Base-by-base conservation (phyloP, 768 basidiomycete species). In the Serendipita indica region DNA sequence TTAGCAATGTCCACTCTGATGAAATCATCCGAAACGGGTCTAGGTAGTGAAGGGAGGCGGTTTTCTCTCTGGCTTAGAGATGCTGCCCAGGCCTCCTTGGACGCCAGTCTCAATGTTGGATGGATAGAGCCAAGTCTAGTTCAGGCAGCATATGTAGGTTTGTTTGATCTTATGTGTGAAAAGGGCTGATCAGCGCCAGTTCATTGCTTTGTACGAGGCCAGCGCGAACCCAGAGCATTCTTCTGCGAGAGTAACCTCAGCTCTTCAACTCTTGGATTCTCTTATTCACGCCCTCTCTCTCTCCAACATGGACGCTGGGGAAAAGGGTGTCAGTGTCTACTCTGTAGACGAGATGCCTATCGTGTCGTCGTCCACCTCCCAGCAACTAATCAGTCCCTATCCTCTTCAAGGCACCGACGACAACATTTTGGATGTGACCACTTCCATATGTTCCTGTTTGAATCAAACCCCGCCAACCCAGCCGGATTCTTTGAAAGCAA, bases 181-280 rank as follows among this genome's bases (percentile, higher is more conserved):
- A 22, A 7, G 10, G 49, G 16, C 30, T 54, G 30, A 54, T 27
- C 12, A n/a, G 30, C 7, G 10, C 16, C 61, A 86, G 86, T 79
- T 89, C 52, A 74, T 89, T 6, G 83, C 86, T 3, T 71, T 89
- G 2, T 89, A 86, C 64, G 87, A 89, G 67, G 77, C 79, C 0
- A 88, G 83, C 1, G 77, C 82, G 3, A 83, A 89, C 61, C 85
- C 84, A 3, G 72, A 77, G 39, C 77, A 86, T 65, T 76, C 75
- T 20, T 72, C 77, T 3, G 75, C 78, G 20, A 76, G 81, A 13
- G 76, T 79, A 10, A 71, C 73, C 20, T 69, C 69, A 18, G 74
- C 85, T 0, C 71, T 89, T 7, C 66, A 77, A 37, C 72, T 75
- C 22, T 73, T 89, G 32, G 87, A 89, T 66, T 72, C 74, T 30